Conservation (phyloP, 2,329 filamentous ascomycete genomes). For the Monascus ruber region DNA sequence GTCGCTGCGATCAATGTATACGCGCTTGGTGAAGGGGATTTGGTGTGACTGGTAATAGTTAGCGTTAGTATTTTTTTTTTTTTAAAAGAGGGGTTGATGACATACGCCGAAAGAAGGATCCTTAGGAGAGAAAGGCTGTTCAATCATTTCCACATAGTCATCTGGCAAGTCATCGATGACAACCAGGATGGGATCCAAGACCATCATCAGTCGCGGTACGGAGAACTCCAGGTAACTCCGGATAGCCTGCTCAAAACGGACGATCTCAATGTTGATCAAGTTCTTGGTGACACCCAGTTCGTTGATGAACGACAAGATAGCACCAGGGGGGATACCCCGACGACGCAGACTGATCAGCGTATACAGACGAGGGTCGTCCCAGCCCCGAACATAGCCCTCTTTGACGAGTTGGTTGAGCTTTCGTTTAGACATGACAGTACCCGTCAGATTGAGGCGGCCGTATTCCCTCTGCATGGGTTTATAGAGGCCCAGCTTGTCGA, state of each 20-base stretch:
- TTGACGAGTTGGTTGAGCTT: constrained; percentile 70
- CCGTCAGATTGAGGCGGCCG: constrained; percentile 64
- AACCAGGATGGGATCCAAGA: constrained; percentile 75
- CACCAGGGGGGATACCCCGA: constrained; percentile 76
- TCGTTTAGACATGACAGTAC: constrained; percentile 79
- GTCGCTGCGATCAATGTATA: constrained; percentile 76
- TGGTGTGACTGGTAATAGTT: constrained; percentile 30
- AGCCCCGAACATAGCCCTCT: constrained; percentile 66
- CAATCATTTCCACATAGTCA: constrained; percentile 52
- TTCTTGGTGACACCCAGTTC: constrained; percentile 84
- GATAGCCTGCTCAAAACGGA: constrained; percentile 74
- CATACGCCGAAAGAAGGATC: constrained; percentile 43
- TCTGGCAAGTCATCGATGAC: constrained; percentile 69
- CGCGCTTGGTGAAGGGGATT: constrained; percentile 58
- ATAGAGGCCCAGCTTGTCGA: constrained; percentile 70
- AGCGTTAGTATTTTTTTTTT: background rate
- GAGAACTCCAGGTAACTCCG: constrained; percentile 78
- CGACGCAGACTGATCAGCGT: constrained; percentile 75
- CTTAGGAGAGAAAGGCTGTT: constrained; percentile 69
- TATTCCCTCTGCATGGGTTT: constrained; percentile 91
- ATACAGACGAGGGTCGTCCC: constrained; percentile 86
- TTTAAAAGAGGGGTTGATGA: constrained; percentile 1
- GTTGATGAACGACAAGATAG: constrained; percentile 79
- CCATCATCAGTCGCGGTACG: constrained; percentile 78
- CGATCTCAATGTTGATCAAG: constrained; percentile 65